Evolutionary conservation across 129 eudicot genomes (phyloP), one percentile per base, ranked within the genome.

Genomic region (Flaveria linearis): DNA sequence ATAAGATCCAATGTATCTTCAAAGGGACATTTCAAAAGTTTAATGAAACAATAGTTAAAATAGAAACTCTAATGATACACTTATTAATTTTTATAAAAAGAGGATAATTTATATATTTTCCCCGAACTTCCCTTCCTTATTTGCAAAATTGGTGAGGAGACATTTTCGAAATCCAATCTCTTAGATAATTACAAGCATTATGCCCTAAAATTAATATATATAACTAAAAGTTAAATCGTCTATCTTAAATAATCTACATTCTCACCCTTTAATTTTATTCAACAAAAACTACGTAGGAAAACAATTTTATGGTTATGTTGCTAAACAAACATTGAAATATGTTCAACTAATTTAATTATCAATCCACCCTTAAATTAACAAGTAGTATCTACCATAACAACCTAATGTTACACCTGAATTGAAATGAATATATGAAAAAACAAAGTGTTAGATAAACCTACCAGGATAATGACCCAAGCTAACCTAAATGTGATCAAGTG

Each of bases 401-500:
- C 18, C 23, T 28, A 56, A 52, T 42, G 69, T 68, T 77, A 26
- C 57, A 8, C 42, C 18, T 56, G 28, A 18, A 3, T 23, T 58
- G 41, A 58, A 41, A 11, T 20, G 64, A 22, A 8, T 22, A 57
- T 57, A 13, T 30, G 42, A 50, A n/a, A 28, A 57, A 79, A 72
- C 84, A 84, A 52, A 67, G 71, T 46, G 85, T 76, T 56, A 56
- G 84, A 71, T 78, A 53, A 71, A 76, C 84, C 84, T 65, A 76
- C 73, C 65, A 76, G 72, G 87, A 84, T 18, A 72, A 41, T 72
- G 82, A 80, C 84, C 16, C 56, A 58, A 84, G 81, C 75, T 71
- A 61, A 79, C 66, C 78, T 46, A 42, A 75, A 71, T 83, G 86
- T 75, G 76, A 75, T 64, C 67, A 84, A 79, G 63, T 79, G 70